Conservation (phyloP, 2,329 filamentous ascomycete species). For the Dothistroma septosporum region DNA sequence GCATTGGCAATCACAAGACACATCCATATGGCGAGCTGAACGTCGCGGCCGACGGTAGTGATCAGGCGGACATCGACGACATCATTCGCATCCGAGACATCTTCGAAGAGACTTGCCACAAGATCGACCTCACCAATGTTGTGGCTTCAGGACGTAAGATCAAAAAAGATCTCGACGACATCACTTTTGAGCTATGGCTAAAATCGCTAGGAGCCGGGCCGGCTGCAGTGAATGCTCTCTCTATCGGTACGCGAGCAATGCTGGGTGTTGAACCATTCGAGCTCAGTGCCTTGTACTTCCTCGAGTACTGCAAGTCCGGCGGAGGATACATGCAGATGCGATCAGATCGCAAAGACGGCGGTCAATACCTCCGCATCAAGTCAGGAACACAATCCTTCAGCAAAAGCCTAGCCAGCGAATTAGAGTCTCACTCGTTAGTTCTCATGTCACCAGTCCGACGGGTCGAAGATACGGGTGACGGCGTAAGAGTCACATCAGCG, state of each 20-base stretch:
- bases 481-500: slow-evolving; percentile 28
- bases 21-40: slow-evolving; percentile 36
- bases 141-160: slow-evolving; percentile 28
- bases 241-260: slow-evolving; percentile 49
- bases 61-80: slow-evolving; percentile 23
- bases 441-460: slow-evolving; percentile 23
- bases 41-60: slow-evolving; percentile 9
- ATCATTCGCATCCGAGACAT: slow-evolving; percentile 36
- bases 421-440: slow-evolving; percentile 28
- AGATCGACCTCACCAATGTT: slow-evolving; percentile 23
- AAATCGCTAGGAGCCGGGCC: slow-evolving; percentile 31
- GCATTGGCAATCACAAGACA: slow-evolving; percentile 32
- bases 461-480: slow-evolving; percentile 17
- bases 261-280: slow-evolving; percentile 50
- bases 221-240: slow-evolving; percentile 37
- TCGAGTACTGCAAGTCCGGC: slow-evolving; percentile 54
- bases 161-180: slow-evolving; percentile 32
- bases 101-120: slow-evolving; percentile 39
- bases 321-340: slow-evolving; percentile 52
- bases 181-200: slow-evolving; percentile 41
- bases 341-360: slow-evolving; percentile 51
- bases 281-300: slow-evolving; percentile 51
- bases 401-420: slow-evolving; percentile 35
- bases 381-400: slow-evolving; percentile 47
- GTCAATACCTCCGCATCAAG: slow-evolving; percentile 49